Evolutionary conservation across 2,329 filamentous ascomycete genomes (phyloP), one percentile per base, ranked within the genome.

Genomic region (Kalmusia sp.): DNA sequence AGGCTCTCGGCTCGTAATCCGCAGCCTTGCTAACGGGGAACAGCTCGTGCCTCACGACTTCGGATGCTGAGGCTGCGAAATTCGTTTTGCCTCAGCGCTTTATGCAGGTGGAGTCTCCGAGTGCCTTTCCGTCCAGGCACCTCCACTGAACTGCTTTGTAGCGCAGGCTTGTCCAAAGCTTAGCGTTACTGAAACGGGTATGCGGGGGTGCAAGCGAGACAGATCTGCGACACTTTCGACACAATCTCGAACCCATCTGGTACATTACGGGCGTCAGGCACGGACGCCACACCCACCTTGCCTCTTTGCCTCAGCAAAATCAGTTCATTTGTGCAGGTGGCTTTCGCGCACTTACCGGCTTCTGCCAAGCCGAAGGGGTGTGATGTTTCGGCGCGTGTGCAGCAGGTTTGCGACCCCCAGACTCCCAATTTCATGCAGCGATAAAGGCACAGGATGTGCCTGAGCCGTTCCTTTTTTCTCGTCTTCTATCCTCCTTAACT

Each of bases 401-500:
- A 62, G 58, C 62, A 54, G 49, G 51, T 54, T 49, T 57, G 62
- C 60, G 58, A 45, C 52, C 64, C 61, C 58, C 55, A 58, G 49
- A 60, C 55, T 33, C 38, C 57, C 64, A 72, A 74, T 74, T 71
- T 75, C 67, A 76, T 74, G 71, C 72, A 59, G 63, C 52, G 66
- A 71, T 71, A 73, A 76, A 75, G 68, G 62, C 59, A 40, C 57
- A 56, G 57, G 44, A 61, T 58, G 55, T 67, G 67, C 70, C 68
- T 64, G 58, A 57, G 59, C 34, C 34, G 63, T 46, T 62, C 54
- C 59, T 52, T 50, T 57, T 64, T 64, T 54, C 50, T 64, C 59
- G 54, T 58, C 55, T 56, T 58, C 50, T 58, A 62, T 65, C 63
- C 59, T 64, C 65, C 66, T 66, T 70, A 70, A 69, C 65, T 52